A percentile compares a stretch with the other conserved stretches of the same genome.
phyloP scores from a whole-genome alignment of 208 protist species.

The Crithidia thermophila region DNA sequence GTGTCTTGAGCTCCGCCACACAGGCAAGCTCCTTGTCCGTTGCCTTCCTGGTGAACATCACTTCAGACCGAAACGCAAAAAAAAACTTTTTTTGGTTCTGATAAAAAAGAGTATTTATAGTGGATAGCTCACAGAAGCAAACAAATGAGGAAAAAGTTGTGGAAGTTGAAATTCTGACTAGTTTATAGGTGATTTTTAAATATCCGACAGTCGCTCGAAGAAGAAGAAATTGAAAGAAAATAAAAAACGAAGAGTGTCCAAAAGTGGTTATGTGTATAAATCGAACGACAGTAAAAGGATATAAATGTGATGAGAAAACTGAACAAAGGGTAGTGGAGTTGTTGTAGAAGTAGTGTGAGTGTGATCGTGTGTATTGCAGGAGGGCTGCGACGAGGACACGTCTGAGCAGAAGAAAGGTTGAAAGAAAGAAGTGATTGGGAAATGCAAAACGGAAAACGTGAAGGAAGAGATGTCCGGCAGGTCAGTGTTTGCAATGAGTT shows the following conservation, averaged over 20 bases:
- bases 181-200: not conserved
- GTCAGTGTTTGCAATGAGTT: no score
- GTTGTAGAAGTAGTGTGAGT: no score
- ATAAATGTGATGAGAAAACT: not conserved
- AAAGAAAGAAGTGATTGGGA: not conserved
- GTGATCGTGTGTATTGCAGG: not conserved
- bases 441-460: not conserved
- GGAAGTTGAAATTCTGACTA: no score
- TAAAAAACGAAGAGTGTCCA: constrained; percentile 1
- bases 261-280: constrained; percentile 19
- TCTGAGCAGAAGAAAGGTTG: not conserved
- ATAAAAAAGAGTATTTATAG: not conserved
- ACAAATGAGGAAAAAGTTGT: no score
- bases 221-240: constrained; percentile 9
- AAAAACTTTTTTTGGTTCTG: constrained; percentile 3
- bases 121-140: no score
- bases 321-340: not conserved
- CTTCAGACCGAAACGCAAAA: not conserved
- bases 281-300: not conserved
- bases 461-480: no score
- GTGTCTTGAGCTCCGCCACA: constrained; percentile 34
- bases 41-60: constrained; percentile 6
- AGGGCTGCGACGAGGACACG: not conserved
- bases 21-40: constrained; percentile 35
- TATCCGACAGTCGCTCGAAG: not conserved